Conservation (phyloP, 139 green algal species). For the Coelastrella sp. region DNA sequence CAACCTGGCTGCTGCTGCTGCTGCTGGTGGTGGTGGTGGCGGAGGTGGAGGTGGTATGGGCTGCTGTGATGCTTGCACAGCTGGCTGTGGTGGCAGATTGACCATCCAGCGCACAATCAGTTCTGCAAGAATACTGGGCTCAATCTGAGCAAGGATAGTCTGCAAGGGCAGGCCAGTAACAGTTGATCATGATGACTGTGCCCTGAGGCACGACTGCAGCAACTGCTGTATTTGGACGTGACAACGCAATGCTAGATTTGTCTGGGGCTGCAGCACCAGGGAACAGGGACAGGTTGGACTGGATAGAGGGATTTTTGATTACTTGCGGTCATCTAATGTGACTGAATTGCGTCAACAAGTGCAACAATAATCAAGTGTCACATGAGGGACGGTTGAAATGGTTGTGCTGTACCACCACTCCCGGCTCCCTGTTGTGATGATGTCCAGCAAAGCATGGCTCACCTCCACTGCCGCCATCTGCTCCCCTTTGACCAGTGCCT, state of each 20-base stretch:
- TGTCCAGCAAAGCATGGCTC: background rate
- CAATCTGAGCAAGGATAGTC: slow-evolving; percentile 52
- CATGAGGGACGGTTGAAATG: too few species aligned
- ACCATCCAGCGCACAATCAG: slow-evolving; percentile 60
- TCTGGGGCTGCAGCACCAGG: too few species aligned
- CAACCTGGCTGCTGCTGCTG: background rate
- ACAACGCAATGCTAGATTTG: too few species aligned
- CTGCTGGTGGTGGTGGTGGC: background rate
- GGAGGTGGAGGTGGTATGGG: background rate
- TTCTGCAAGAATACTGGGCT: slow-evolving; percentile 62
- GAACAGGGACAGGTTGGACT: too few species aligned
- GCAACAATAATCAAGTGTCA: too few species aligned
- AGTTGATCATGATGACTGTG: background rate
- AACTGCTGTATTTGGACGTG: too few species aligned
- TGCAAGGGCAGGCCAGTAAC: slow-evolving; percentile 39
- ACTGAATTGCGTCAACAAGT: too few species aligned
- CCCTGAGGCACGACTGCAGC: too few species aligned
- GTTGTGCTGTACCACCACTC: too few species aligned
- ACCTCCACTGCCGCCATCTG: slow-evolving; percentile 7
- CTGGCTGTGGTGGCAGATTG: slow-evolving; percentile 51
- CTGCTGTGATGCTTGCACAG: slow-evolving; percentile 43
- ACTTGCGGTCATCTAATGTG: too few species aligned
- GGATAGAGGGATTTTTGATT: too few species aligned
- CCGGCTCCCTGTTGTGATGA: too few species aligned
- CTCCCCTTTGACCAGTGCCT: slow-evolving; percentile 1